Conservation (phyloP, 2,329 filamentous ascomycete genomes). For the Cordyceps javanica region DNA sequence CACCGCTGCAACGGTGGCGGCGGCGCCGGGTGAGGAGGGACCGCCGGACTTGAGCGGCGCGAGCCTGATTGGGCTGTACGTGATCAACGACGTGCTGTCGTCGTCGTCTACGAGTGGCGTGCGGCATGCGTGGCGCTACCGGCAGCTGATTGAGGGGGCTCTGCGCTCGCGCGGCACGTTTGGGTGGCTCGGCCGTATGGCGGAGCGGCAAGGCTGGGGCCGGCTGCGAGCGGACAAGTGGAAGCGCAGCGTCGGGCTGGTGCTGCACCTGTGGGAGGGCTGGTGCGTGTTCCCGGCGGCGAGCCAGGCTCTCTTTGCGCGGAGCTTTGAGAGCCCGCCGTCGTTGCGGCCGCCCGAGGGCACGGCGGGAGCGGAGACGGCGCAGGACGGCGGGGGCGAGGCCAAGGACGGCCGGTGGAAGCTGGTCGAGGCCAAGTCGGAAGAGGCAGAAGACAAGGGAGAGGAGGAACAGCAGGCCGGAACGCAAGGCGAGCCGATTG, state of each 20-base stretch:
- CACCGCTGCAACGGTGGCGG: constrained; percentile 35
- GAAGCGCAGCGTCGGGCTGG: constrained; percentile 65
- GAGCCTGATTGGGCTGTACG: constrained; percentile 74
- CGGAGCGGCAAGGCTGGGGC: constrained; percentile 71
- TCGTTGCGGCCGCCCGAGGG: constrained; percentile 14
- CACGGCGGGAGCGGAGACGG: constrained; percentile 24
- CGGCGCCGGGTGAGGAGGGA: constrained; percentile 31
- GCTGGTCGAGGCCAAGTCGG: constrained; percentile 35
- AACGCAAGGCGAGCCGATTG: constrained; percentile 37
- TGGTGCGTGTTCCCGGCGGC: constrained; percentile 69
- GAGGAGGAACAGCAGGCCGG: constrained; percentile 47
- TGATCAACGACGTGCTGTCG: constrained; percentile 71
- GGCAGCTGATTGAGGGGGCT: constrained; percentile 70
- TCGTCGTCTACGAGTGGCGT: constrained; percentile 70
- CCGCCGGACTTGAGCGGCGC: constrained; percentile 60
- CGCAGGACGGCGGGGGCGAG: constrained; percentile 20
- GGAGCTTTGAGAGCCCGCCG: constrained; percentile 66
- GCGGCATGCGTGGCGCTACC: constrained; percentile 80
- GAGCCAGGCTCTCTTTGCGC: constrained; percentile 64
- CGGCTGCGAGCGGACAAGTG: constrained; percentile 77
- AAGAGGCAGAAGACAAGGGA: constrained; percentile 22
- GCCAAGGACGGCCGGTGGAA: constrained; percentile 44
- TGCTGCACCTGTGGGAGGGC: constrained; percentile 66
- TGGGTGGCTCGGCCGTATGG: constrained; percentile 65
- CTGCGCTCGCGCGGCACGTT: constrained; percentile 66